Evolutionary conservation across 345 rosid species (phyloP).

Genomic region (Turritis glabra): DNA sequence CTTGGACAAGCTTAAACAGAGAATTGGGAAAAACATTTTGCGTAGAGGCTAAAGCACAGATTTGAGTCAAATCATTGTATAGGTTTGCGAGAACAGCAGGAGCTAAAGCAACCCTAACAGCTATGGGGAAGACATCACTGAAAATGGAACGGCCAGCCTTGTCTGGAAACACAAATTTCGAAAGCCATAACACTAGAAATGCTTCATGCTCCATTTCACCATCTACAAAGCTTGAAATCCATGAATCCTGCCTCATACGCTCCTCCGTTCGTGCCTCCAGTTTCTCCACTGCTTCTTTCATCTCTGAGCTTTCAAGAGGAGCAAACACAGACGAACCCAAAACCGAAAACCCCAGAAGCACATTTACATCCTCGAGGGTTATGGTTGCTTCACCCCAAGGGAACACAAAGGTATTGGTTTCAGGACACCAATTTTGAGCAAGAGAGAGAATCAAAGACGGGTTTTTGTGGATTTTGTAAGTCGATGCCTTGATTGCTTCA

Average conservation of each 20-base stretch:
- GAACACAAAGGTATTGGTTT: conserved; percentile 49
- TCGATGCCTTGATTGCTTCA: conserved; percentile 48
- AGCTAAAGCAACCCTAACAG: conserved; percentile 47
- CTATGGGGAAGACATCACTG: conserved; percentile 20
- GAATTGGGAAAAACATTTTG: conserved; percentile 11
- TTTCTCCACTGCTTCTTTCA: conserved; percentile 1
- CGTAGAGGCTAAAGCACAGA: background rate
- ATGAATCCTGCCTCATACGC: conserved; percentile 13
- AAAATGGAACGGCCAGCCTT: background rate
- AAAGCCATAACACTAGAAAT: conserved; percentile 47
- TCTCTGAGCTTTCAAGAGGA: conserved; percentile 17
- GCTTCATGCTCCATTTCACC: conserved; percentile 49
- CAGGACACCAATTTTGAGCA: conserved; percentile 51
- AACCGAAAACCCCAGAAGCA: conserved; percentile 49
- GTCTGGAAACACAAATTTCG: conserved; percentile 36
- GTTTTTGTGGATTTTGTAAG: conserved; percentile 29
- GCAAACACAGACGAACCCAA: conserved; percentile 43
- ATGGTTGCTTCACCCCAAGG: conserved; percentile 68
- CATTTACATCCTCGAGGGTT: conserved; percentile 51
- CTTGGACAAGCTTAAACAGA: conserved; percentile 45
- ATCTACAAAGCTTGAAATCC: conserved; percentile 46
- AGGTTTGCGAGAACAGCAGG: conserved; percentile 48
- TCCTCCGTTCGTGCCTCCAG: background rate
- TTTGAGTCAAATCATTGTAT: conserved; percentile 43
- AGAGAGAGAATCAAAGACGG: conserved; percentile 37